Percentiles rank a stretch among this genome's conserved stretches.
Evolutionary conservation across 805 yeast species (phyloP).

Genomic region (Candida methanosorbosa): DNA sequence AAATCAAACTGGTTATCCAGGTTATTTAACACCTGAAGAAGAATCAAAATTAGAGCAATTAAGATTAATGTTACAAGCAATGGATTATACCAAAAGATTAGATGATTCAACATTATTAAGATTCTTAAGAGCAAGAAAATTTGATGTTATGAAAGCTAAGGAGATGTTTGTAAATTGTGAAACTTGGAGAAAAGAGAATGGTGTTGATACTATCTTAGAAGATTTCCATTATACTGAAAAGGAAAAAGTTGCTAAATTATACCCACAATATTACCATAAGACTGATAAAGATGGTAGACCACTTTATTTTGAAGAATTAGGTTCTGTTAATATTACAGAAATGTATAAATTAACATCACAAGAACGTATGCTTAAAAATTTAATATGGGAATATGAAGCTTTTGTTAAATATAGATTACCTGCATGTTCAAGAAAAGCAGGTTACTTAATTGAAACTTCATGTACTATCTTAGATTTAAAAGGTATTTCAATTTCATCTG

Average conservation of each 20-base stretch:
- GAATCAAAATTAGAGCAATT: conserved; percentile 48
- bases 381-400: conserved; percentile 97
- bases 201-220: conserved; percentile 75
- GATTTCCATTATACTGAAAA: conserved; percentile 94
- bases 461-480: conserved; percentile 94
- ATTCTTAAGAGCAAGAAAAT: conserved; percentile 92
- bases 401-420: conserved; percentile 80
- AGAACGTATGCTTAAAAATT: conserved; percentile 91
- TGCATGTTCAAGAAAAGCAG: conserved; percentile 82
- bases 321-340: conserved; percentile 79
- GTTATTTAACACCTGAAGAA: conserved; percentile 67
- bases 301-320: conserved; percentile 87
- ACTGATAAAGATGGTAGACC: conserved; percentile 97
- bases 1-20: conserved; percentile 68
- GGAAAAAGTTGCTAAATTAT: conserved; percentile 76
- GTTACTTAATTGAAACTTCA: conserved; percentile 81
- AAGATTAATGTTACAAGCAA: conserved; percentile 45
- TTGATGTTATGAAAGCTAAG: conserved; percentile 70
- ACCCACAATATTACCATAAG: conserved; percentile 97
- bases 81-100: conserved; percentile 66
- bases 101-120: conserved; percentile 83
- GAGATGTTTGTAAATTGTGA: conserved; percentile 84
- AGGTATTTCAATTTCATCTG: conserved; percentile 81
- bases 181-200: conserved; percentile 83
- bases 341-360: conserved; percentile 92